phyloP scores from a whole-genome alignment of 257 asterid genomes.

The Petunia axillaris region DNA sequence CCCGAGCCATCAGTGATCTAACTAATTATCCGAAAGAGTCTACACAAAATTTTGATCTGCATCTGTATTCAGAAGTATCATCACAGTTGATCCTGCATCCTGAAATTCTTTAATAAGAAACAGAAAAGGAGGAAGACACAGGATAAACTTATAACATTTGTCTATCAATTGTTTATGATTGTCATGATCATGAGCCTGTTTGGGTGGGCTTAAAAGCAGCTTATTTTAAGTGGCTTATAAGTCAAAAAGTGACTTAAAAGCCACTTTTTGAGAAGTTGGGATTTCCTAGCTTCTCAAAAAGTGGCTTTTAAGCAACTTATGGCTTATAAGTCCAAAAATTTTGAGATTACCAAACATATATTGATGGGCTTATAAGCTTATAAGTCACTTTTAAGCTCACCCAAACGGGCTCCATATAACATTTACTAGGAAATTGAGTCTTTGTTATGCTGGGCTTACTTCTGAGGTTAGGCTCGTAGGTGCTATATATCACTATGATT shows the following conservation, averaged over 20 bases:
- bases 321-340: no score
- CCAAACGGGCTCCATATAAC: no score
- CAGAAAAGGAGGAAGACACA: slow-evolving; percentile 5
- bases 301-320: no score
- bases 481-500: not conserved
- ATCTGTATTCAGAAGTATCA: not conserved
- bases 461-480: slow-evolving; percentile 19
- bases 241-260: no score
- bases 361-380: no score
- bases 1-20: not conserved
- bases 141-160: not conserved
- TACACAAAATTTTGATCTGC: not conserved
- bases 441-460: not conserved
- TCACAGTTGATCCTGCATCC: not conserved
- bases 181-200: no score
- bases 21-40: not conserved
- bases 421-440: not conserved
- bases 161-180: not conserved
- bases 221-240: no score
- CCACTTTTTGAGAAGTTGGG: no score
- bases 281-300: no score
- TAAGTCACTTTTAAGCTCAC: no score
- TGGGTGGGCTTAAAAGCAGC: no score
- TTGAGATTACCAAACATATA: no score
- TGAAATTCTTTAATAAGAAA: not conserved